Conservation (phyloP, 345 rosid genomes). For the Mallotus nudiflorus region DNA sequence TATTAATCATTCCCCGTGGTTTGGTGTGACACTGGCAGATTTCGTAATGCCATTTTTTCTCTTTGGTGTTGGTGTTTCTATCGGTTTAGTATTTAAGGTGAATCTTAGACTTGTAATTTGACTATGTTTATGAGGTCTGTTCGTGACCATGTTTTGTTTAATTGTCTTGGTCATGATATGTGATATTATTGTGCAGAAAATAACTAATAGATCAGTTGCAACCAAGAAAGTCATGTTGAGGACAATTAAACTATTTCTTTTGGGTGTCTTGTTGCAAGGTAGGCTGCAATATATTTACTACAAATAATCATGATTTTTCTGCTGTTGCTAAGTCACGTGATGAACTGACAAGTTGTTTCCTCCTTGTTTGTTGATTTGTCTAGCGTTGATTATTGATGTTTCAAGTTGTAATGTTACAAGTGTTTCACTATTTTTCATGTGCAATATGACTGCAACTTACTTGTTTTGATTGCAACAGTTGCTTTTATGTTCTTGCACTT, state of each 20-base stretch:
- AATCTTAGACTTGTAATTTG: no score
- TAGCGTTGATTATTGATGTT: not conserved
- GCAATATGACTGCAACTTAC: not conserved
- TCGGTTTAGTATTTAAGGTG: slow-evolving; percentile 50
- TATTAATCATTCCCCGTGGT: slow-evolving; percentile 66
- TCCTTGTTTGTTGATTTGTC: not conserved
- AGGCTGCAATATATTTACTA: slow-evolving; percentile 3
- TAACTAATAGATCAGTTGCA: slow-evolving; percentile 40
- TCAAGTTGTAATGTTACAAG: not conserved
- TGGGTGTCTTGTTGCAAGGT: slow-evolving; percentile 65
- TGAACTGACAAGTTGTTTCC: not conserved
- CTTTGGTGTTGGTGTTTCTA: slow-evolving; percentile 54
- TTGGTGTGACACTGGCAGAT: slow-evolving; percentile 56
- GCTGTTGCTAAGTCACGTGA: not conserved
- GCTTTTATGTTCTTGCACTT: not conserved
- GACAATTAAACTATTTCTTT: slow-evolving; percentile 46
- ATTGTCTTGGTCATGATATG: not conserved
- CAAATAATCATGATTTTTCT: not conserved
- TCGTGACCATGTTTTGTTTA: no score
- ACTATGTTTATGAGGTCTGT: no score
- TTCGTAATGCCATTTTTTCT: slow-evolving; percentile 67
- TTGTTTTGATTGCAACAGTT: not conserved
- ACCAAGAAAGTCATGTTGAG: slow-evolving; percentile 47
- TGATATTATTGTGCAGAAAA: slow-evolving; percentile 40
- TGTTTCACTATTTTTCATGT: not conserved